phyloP scores from a whole-genome alignment of 1,284 basidiomycete genomes.

The Cutaneotrichosporon cyanovorans region DNA sequence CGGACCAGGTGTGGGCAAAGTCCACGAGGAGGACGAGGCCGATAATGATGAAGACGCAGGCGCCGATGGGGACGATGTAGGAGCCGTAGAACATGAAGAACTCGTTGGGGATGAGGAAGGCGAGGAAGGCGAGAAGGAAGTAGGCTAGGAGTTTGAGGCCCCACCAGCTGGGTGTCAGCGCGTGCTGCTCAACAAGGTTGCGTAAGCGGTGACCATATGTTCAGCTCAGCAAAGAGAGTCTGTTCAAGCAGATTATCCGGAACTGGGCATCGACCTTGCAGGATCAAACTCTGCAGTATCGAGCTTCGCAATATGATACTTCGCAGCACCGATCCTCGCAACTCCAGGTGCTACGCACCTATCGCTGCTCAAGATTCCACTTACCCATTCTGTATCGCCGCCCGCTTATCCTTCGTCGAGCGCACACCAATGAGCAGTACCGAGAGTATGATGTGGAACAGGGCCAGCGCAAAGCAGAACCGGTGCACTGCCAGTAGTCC shows the following conservation, averaged over 20 bases:
- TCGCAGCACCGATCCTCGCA: too few relatives aligned
- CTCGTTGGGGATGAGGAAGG: slow-evolving; percentile 58
- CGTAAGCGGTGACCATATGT: too few relatives aligned
- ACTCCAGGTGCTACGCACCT: too few relatives aligned
- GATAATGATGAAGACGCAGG: slow-evolving; percentile 86
- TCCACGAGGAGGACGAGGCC: slow-evolving; percentile 96
- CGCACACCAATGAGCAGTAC: slow-evolving; percentile 73
- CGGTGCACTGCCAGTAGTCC: slow-evolving; percentile 97
- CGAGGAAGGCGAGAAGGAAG: slow-evolving; percentile 78
- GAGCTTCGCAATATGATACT: too few relatives aligned
- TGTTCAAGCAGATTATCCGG: too few relatives aligned
- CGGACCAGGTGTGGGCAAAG: slow-evolving; percentile 97
- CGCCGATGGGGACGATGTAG: slow-evolving; percentile 82
- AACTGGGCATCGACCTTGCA: too few relatives aligned
- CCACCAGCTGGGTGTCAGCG: slow-evolving; percentile 69
- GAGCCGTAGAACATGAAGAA: slow-evolving; percentile 70
- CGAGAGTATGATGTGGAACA: slow-evolving; percentile 82
- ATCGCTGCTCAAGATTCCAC: too few relatives aligned
- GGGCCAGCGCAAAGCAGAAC: slow-evolving; percentile 86
- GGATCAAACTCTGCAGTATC: too few relatives aligned
- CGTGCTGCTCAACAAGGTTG: too few relatives aligned
- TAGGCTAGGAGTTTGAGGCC: slow-evolving; percentile 86
- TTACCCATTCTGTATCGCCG: slow-evolving; percentile 93
- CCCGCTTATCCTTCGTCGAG: slow-evolving; percentile 82
- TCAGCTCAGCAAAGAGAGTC: too few relatives aligned